These are phyloP conservation scores for Pyrrhoderma lamaoense DNA, from an alignment of 1,284 basidiomycete species.

Conservation along the genomic window DNA sequence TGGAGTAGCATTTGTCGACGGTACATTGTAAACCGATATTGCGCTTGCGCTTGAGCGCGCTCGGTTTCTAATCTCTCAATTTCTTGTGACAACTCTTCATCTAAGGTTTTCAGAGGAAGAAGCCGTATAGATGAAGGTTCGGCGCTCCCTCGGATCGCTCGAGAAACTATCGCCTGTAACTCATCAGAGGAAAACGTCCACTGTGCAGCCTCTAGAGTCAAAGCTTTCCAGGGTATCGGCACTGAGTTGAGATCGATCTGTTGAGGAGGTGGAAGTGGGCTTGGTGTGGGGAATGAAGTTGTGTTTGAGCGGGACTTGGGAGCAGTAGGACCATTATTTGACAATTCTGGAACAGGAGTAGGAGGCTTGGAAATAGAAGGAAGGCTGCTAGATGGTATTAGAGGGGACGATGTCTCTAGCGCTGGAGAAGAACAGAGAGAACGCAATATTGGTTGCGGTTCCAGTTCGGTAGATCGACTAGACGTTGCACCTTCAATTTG, in stretches of 20 bases:
- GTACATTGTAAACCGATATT: constrained; percentile 63
- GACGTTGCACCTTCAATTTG: constrained; percentile 1
- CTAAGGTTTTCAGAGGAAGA: constrained; percentile 52
- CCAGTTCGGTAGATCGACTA: background rate
- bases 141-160: constrained; percentile 63
- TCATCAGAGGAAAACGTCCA: constrained; percentile 67
- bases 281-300: constrained; percentile 1
- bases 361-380: constrained; percentile 11
- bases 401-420: background rate
- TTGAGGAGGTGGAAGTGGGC: constrained; percentile 33
- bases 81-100: constrained; percentile 51
- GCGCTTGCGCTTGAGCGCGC: constrained; percentile 41
- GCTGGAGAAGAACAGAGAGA: background rate
- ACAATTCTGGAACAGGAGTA: constrained; percentile 8
- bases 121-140: constrained; percentile 66
- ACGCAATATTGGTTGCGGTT: background rate
- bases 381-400: background rate
- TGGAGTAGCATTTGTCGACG: constrained; percentile 65
- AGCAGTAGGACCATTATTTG: background rate
- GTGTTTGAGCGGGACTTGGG: constrained; percentile 5
- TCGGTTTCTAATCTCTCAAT: constrained; percentile 46
- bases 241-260: constrained; percentile 48
- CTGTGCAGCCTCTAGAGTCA: constrained; percentile 65
- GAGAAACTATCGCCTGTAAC: constrained; percentile 65
- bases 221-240: constrained; percentile 53